Conservation (phyloP, 768 basidiomycete species). For the Boletus speciosus region DNA sequence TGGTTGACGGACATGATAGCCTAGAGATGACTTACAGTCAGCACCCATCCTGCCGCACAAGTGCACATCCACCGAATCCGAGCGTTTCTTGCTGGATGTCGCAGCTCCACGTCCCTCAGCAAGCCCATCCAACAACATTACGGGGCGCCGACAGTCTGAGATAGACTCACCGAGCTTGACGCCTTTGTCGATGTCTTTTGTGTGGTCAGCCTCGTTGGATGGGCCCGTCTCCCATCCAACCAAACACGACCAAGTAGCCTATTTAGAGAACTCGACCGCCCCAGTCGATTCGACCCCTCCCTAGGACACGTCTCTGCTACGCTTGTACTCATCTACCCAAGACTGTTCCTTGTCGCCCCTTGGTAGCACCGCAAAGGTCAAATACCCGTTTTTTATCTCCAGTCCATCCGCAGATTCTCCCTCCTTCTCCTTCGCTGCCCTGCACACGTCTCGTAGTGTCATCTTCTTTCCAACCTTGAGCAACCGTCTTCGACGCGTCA, state of each 20-base stretch:
- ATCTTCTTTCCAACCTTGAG: conserved; percentile 92
- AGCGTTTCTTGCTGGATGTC: conserved; percentile 20
- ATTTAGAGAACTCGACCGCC: conserved; percentile 15
- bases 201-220: conserved; percentile 10
- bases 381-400: conserved; percentile 77
- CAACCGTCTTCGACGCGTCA: conserved; percentile 69
- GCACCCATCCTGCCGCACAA: conserved; percentile 50
- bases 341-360: conserved; percentile 72
- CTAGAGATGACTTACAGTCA: conserved; percentile 26
- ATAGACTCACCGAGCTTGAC: conserved; percentile 66
- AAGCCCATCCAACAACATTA: conserved; percentile 15
- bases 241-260: conserved; percentile 31
- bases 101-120: conserved; percentile 16
- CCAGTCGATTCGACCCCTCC: neutral
- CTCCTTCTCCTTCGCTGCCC: conserved; percentile 55
- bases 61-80: conserved; percentile 56
- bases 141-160: conserved; percentile 23
- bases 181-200: conserved; percentile 49
- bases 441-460: conserved; percentile 75
- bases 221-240: conserved; percentile 8
- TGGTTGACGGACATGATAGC: conserved; percentile 65
- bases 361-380: conserved; percentile 76
- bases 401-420: conserved; percentile 71
- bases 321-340: conserved; percentile 90
- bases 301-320: conserved; percentile 34